Base-by-base conservation (phyloP, 192 early-diverging fungal genomes). In the Coemansia sp. region DNA sequence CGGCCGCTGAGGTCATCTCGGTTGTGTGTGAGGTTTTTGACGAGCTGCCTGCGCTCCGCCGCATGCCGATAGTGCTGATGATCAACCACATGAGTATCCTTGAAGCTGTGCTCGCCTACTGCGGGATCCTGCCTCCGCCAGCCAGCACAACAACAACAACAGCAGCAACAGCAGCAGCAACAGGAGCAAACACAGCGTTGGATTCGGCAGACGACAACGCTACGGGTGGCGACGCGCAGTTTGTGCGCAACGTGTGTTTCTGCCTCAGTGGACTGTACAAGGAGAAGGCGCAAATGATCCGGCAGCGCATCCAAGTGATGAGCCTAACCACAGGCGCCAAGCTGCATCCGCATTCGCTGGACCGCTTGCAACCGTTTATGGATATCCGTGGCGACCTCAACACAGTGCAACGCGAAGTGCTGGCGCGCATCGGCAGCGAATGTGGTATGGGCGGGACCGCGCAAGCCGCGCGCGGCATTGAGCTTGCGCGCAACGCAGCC, bases 1-100 rank as follows among this genome's bases (percentile, higher is more conserved):
- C 92, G 0, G 95, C 95, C 38, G 95, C 95, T 4, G 97, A 98
- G 74, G 85, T 95, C 1, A 75, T 98, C n/a, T 90, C 91, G 30
- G 89, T 93, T 1, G 90, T 91, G 7, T 88, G 88, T 53, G 89
- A 92, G 79, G 75, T 92, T 5, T 66, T 92, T 55, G 85, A 88
- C 60, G 89, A 88, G 55, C 79, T 91, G 39, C 91, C 89, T 21
- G 84, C 89, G 26, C 89, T 89, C 62, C 86, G 88, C 61, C 24
- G 67, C 15, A 83, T 85, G 62, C 85, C 85, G 7, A 73, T 85
- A 1, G 86, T 88, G 36, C 86, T 92, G 61, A 60, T 92, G 63
- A 39, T 96, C 43, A 97, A 93, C 77, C 92, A 95, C 71, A 84
- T 88, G 60, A 63, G 64, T 34, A 76, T 97, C 5, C 84, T 93